phyloP scores from a whole-genome alignment of 139 green algal species.

The Diplosphaera chodatii region DNA sequence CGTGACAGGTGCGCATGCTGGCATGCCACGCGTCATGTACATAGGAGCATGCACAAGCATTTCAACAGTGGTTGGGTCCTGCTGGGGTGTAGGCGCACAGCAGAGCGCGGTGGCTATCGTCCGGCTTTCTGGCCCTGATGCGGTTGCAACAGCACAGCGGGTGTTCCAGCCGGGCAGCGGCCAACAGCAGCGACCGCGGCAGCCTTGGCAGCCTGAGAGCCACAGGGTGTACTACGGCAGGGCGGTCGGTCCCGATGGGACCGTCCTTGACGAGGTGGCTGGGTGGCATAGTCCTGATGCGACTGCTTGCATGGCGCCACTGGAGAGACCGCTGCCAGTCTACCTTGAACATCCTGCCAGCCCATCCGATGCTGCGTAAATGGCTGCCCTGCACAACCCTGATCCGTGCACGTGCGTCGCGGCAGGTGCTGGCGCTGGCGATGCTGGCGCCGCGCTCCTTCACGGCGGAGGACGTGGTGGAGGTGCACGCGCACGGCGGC shows the following conservation, averaged over 20 bases:
- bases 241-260: constrained; percentile 43
- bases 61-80: no score
- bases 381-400: no score
- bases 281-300: no score
- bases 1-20: constrained; percentile 65
- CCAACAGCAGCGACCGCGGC: background rate
- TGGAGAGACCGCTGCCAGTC: no score
- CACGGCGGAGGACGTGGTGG: constrained; percentile 93
- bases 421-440: constrained; percentile 64
- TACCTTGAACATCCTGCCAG: no score
- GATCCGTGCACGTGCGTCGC: no score
- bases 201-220: constrained; percentile 45
- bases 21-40: background rate
- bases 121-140: constrained; percentile 67
- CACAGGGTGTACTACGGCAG: constrained; percentile 83
- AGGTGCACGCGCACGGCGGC: constrained; percentile 92
- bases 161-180: constrained; percentile 52
- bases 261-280: constrained; percentile 54
- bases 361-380: no score
- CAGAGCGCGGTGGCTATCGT: constrained; percentile 83
- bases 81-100: constrained; percentile 5
- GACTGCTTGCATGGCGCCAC: no score
- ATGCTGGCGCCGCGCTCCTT: constrained; percentile 86
- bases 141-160: constrained; percentile 37
- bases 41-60: no score